Percentiles rank a stretch among this genome's conserved stretches.
Evolutionary conservation across 2,329 filamentous ascomycete genomes (phyloP).

Genomic region (Tolypocladium amazonense): DNA sequence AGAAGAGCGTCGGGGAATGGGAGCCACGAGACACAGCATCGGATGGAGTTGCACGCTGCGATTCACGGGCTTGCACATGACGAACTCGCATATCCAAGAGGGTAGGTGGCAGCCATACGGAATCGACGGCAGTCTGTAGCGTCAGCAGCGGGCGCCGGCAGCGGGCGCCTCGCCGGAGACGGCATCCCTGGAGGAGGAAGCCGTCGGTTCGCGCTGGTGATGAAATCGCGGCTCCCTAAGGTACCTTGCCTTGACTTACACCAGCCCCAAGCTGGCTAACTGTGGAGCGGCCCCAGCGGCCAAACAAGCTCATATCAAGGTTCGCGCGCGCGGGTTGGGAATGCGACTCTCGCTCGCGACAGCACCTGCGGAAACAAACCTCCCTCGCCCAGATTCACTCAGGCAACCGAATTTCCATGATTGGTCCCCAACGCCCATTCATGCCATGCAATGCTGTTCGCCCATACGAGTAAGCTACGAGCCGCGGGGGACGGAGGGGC

Average conservation of each 20-base stretch:
- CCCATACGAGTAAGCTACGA: not conserved
- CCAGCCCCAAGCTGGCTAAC: not conserved
- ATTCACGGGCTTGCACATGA: not conserved
- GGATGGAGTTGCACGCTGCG: not conserved
- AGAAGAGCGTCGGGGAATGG: not conserved
- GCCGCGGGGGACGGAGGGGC: not conserved
- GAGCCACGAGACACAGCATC: not conserved
- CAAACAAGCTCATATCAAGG: not conserved
- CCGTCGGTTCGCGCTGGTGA: not conserved
- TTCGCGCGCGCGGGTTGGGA: not conserved
- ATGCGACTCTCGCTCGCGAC: not conserved
- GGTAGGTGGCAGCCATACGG: not conserved
- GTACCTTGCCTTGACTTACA: too few relatives aligned
- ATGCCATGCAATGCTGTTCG: not conserved
- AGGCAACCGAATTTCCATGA: not conserved
- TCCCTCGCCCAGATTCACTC: not conserved
- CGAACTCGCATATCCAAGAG: not conserved
- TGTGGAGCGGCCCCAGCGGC: not conserved
- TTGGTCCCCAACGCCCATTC: not conserved
- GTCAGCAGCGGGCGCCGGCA: not conserved
- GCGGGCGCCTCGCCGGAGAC: not conserved
- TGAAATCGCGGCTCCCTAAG: not conserved
- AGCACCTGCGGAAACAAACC: not conserved
- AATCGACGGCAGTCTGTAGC: not conserved
- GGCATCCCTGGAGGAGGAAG: not conserved